These are phyloP conservation scores for Pleurotus giganteus DNA, from an alignment of 768 basidiomycete species.

Conservation along the genomic window DNA sequence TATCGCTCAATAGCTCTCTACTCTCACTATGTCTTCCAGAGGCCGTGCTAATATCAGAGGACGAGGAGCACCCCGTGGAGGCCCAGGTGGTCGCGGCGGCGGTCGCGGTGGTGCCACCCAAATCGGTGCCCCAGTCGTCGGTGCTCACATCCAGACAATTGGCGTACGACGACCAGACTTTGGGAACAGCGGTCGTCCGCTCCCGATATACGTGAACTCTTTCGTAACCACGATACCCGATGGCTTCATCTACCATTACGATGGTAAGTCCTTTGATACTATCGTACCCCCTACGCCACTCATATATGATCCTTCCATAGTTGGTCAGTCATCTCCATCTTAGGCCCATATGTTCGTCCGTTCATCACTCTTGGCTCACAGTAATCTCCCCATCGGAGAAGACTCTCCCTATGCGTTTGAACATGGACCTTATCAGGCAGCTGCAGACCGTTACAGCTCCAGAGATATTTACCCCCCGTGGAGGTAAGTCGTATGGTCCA, in stretches of 20 bases:
- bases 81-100: slow-evolving; percentile 28
- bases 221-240: slow-evolving; percentile 63
- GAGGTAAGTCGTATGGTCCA: too few species aligned
- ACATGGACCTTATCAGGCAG: slow-evolving; percentile 65
- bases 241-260: slow-evolving; percentile 71
- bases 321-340: slow-evolving; percentile 34
- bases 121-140: slow-evolving; percentile 24
- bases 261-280: slow-evolving; percentile 47
- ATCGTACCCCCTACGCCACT: slow-evolving; percentile 7
- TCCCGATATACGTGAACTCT: slow-evolving; percentile 54
- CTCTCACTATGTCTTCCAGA: slow-evolving; percentile 2
- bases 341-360: not conserved
- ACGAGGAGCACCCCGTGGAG: slow-evolving; percentile 21
- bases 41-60: not conserved
- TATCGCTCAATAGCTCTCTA: not conserved
- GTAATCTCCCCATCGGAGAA: slow-evolving; percentile 72
- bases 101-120: slow-evolving; percentile 12
- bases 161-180: slow-evolving; percentile 70
- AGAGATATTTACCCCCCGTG: slow-evolving; percentile 65
- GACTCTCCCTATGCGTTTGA: slow-evolving; percentile 60
- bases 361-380: slow-evolving; percentile 19
- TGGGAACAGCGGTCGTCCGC: slow-evolving; percentile 49
- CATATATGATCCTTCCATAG: slow-evolving; percentile 21
- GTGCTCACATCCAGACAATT: slow-evolving; percentile 46
- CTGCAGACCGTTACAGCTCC: slow-evolving; percentile 60